Evolutionary conservation across 2,329 filamentous ascomycete species (phyloP).

Genomic region (Aureobasidium pullulans): DNA sequence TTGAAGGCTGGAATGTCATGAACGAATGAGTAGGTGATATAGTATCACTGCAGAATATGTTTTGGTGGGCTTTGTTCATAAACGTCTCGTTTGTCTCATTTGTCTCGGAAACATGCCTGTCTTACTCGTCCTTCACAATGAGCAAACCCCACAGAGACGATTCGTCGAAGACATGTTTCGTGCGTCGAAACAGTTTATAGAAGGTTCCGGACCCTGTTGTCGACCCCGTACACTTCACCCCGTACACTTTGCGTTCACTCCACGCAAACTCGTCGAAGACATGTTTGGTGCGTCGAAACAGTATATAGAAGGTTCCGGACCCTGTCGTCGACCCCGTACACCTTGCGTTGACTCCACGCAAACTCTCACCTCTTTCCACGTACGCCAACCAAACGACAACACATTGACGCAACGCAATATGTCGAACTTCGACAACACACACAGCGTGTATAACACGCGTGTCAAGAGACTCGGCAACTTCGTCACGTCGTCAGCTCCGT

Average conservation of each 20-base stretch:
- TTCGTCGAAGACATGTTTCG: background rate
- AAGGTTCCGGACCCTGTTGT: background rate
- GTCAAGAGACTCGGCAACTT: background rate
- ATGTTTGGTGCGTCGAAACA: background rate
- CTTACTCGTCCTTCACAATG: background rate
- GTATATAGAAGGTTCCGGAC: too few species aligned
- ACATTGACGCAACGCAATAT: background rate
- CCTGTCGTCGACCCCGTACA: background rate
- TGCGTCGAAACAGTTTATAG: background rate
- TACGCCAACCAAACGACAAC: too few species aligned
- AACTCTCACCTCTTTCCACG: too few species aligned
- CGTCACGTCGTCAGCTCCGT: background rate
- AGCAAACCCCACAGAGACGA: background rate
- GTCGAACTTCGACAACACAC: background rate
- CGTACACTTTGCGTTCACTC: background rate
- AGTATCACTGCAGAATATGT: background rate
- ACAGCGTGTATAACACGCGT: background rate
- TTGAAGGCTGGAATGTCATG: slow-evolving; percentile 40
- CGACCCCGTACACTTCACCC: background rate
- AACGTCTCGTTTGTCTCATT: background rate
- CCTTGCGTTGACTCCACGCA: too few species aligned
- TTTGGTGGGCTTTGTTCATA: background rate
- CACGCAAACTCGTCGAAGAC: too few species aligned
- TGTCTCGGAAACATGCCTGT: background rate
- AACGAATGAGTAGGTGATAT: slow-evolving; percentile 17